A percentile compares a stretch with the other conserved stretches of the same genome.
These are phyloP conservation scores for Fusarium torreyae DNA, from an alignment of 2,329 filamentous ascomycete species.

Conservation along the genomic window DNA sequence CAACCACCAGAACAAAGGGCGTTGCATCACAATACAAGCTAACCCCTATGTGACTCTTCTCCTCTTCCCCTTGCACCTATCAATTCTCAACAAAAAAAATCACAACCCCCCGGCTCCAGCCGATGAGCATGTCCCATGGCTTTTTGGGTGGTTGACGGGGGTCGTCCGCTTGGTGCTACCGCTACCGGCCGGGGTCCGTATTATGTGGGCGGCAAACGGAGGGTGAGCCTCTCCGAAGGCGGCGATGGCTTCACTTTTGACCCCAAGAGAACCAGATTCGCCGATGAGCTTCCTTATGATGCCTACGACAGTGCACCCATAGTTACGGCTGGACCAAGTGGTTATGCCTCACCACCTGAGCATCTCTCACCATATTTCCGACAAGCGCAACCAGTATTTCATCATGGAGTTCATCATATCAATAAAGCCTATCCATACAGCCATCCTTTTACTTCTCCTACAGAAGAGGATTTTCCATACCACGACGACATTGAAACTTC, in stretches of 20 bases:
- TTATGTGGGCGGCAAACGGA: slow-evolving; percentile 57
- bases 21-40: background rate
- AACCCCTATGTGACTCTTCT: slow-evolving; percentile 33
- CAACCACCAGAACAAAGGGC: background rate
- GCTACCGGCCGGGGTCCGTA: slow-evolving; percentile 47
- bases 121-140: slow-evolving; percentile 58
- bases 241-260: slow-evolving; percentile 49
- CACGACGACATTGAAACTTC: slow-evolving; percentile 32
- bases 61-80: slow-evolving; percentile 22
- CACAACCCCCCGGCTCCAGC: slow-evolving; percentile 33
- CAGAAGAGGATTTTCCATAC: slow-evolving; percentile 31
- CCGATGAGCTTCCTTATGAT: slow-evolving; percentile 36
- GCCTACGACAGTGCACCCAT: slow-evolving; percentile 26
- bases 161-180: slow-evolving; percentile 49
- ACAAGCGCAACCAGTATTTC: slow-evolving; percentile 12
- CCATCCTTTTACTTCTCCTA: slow-evolving; percentile 12
- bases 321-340: slow-evolving; percentile 21
- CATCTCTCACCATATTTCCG: slow-evolving; percentile 11
- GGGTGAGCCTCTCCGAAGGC: slow-evolving; percentile 55
- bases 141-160: slow-evolving; percentile 58
- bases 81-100: slow-evolving; percentile 31
- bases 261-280: slow-evolving; percentile 46
- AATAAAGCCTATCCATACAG: slow-evolving; percentile 26
- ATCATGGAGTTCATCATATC: slow-evolving; percentile 22
- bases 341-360: slow-evolving; percentile 13